Conservation (phyloP, 495 filamentous ascomycete species). For the Trichocladium uniseriatum region DNA sequence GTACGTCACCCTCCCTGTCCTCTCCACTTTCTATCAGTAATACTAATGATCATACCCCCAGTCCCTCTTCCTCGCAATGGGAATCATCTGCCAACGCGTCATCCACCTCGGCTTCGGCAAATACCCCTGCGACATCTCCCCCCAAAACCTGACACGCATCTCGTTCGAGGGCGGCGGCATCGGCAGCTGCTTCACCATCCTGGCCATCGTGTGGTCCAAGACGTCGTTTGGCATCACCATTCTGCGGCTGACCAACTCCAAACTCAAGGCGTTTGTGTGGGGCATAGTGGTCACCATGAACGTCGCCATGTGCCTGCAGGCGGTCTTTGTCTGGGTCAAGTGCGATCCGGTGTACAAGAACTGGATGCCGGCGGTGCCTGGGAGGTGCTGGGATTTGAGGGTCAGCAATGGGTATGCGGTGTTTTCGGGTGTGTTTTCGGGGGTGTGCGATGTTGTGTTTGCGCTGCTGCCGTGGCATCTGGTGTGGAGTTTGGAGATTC, state of each 20-base stretch:
- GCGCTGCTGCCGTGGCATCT: conserved; percentile 29
- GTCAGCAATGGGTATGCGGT: conserved; percentile 19
- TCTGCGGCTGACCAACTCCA: conserved; percentile 19
- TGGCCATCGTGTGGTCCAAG: conserved; percentile 30
- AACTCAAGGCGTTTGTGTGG: conserved; percentile 18
- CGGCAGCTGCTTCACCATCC: conserved; percentile 22
- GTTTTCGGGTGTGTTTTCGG: conserved; percentile 27
- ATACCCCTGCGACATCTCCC: conserved; percentile 18
- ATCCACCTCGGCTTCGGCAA: conserved; percentile 23
- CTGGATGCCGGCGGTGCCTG: conserved; percentile 23
- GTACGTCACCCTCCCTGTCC: conserved; percentile 9
- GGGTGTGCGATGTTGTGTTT: conserved; percentile 27
- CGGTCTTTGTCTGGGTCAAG: conserved; percentile 26
- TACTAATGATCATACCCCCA: background rate
- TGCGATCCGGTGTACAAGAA: conserved; percentile 25
- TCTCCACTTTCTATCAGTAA: too few relatives aligned
- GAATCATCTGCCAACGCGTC: conserved; percentile 8
- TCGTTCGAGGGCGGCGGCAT: conserved; percentile 20
- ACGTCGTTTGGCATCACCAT: conserved; percentile 31
- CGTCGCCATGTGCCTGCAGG: conserved; percentile 25
- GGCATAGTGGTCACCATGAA: conserved; percentile 29
- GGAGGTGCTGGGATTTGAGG: conserved; percentile 26
- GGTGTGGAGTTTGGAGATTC: conserved; percentile 28
- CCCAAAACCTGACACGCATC: conserved; percentile 12
- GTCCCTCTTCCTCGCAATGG: background rate